A percentile compares a stretch with the other conserved stretches of the same genome.
Conservation (phyloP, 345 rosid genomes). For the Salix purpurea region DNA sequence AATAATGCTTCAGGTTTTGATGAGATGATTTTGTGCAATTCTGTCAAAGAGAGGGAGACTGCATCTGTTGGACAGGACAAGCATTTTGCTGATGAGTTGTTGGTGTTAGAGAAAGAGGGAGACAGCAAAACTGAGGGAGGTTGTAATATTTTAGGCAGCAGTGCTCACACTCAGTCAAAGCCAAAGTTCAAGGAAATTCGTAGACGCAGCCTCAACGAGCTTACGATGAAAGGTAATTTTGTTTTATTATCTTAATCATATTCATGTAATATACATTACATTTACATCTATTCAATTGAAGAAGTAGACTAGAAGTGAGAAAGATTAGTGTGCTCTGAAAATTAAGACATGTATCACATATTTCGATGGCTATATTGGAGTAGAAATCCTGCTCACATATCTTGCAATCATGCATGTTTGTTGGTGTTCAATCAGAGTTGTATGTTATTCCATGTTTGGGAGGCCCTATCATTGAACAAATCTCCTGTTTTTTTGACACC, state of each 20-base stretch:
- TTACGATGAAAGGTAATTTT: conserved; percentile 38
- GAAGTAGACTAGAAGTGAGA: background rate
- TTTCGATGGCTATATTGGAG: background rate
- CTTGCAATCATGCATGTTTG: too few species aligned
- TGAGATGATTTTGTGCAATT: conserved; percentile 14
- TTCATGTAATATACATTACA: background rate
- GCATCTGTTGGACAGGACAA: conserved; percentile 4
- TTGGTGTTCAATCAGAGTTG: too few species aligned
- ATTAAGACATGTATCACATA: background rate
- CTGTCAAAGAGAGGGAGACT: conserved; percentile 15
- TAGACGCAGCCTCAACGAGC: conserved; percentile 45
- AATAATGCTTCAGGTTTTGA: conserved; percentile 8
- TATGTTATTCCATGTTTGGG: too few species aligned
- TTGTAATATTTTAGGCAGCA: background rate
- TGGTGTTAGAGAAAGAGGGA: conserved; percentile 14
- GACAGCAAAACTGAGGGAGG: conserved; percentile 11
- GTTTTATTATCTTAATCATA: background rate
- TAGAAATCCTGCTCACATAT: too few species aligned
- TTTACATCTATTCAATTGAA: background rate
- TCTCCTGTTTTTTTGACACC: background rate
- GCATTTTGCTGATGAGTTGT: conserved; percentile 16
- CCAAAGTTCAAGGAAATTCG: conserved; percentile 36
- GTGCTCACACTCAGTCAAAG: conserved; percentile 12
- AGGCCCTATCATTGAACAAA: background rate
- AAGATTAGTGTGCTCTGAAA: background rate